Percentiles rank a stretch among this genome's conserved stretches.
Evolutionary conservation across 1,139 yeast species (phyloP).

Genomic region (Lodderomyces elongisporus): DNA sequence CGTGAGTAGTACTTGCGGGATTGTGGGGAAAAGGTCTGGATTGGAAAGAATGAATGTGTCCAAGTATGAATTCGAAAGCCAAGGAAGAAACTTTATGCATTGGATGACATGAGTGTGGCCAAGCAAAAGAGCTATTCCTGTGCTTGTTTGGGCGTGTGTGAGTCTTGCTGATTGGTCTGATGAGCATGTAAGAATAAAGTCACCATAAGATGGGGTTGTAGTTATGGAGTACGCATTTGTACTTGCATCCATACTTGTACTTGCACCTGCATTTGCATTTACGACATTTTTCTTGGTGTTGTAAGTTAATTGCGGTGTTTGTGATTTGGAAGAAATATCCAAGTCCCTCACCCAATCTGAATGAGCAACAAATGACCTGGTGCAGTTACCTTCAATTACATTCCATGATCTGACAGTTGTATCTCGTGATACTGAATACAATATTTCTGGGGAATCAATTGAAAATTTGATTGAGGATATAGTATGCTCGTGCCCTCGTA

Average conservation of each 20-base stretch:
- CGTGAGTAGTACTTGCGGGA: slow-evolving; percentile 28
- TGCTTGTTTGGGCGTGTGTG: slow-evolving; percentile 60
- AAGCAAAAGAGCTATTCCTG: slow-evolving; percentile 60
- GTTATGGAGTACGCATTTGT: no score
- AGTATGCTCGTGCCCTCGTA: slow-evolving; percentile 89
- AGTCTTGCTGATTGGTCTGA: slow-evolving; percentile 75
- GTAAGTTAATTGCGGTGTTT: no score
- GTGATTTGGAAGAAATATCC: slow-evolving; percentile 39
- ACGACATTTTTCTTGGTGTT: no score
- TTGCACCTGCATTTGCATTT: no score
- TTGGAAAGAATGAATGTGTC: slow-evolving; percentile 44
- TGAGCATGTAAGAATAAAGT: slow-evolving; percentile 68
- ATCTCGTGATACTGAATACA: slow-evolving; percentile 79
- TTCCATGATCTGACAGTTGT: slow-evolving; percentile 75
- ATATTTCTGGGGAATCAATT: slow-evolving; percentile 29
- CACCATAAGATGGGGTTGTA: slow-evolving; percentile 33
- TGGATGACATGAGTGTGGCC: slow-evolving; percentile 89
- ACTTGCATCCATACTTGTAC: background rate
- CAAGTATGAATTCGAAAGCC: slow-evolving; percentile 40
- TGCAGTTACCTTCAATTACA: slow-evolving; percentile 60
- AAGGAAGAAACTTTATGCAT: slow-evolving; percentile 64
- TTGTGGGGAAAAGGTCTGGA: slow-evolving; percentile 25
- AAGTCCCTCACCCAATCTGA: slow-evolving; percentile 84
- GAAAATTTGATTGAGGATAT: slow-evolving; percentile 62
- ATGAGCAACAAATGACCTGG: slow-evolving; percentile 68